These are phyloP conservation scores for Umbelopsis sp. DNA, from an alignment of 192 early-diverging fungal genomes.

Conservation along the genomic window DNA sequence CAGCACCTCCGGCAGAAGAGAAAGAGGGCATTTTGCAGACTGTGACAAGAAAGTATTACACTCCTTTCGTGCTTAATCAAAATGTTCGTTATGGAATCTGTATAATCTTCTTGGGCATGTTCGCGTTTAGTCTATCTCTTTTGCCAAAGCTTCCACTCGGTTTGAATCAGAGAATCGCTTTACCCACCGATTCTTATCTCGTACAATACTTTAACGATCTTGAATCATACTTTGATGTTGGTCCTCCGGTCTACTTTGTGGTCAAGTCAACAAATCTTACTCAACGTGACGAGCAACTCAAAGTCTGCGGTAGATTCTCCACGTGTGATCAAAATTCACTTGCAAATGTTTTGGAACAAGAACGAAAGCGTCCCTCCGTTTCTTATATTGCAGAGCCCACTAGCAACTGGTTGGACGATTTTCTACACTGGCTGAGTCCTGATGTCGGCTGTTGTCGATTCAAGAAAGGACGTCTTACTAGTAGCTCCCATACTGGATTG, in stretches of 20 bases:
- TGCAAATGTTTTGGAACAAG: conserved; percentile 65
- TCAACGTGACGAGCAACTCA: conserved; percentile 45
- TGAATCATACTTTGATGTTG: conserved; percentile 60
- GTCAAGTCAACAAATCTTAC: conserved; percentile 53
- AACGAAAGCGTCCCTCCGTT: conserved; percentile 60
- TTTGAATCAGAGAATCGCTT: conserved; percentile 63
- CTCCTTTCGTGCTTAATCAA: conserved; percentile 51
- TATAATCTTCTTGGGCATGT: conserved; percentile 53
- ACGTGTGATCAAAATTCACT: conserved; percentile 53
- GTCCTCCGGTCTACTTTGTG: conserved; percentile 72
- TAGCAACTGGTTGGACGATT: conserved; percentile 67
- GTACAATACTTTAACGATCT: conserved; percentile 66
- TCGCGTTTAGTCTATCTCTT: conserved; percentile 47
- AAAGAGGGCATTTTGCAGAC: conserved; percentile 52
- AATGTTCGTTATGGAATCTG: conserved; percentile 48
- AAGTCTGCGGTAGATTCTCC: conserved; percentile 63
- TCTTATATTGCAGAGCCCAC: conserved; percentile 67
- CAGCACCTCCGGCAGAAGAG: conserved; percentile 47
- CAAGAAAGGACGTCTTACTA: conserved; percentile 29
- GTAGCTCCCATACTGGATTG: not conserved
- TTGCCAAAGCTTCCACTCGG: conserved; percentile 57
- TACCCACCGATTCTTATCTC: conserved; percentile 67
- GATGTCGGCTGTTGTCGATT: conserved; percentile 59
- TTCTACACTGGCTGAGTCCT: conserved; percentile 66
- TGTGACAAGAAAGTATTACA: conserved; percentile 54